Conservation (phyloP, 2,329 filamentous ascomycete genomes). For the Thermothelomyces thermophilus region DNA sequence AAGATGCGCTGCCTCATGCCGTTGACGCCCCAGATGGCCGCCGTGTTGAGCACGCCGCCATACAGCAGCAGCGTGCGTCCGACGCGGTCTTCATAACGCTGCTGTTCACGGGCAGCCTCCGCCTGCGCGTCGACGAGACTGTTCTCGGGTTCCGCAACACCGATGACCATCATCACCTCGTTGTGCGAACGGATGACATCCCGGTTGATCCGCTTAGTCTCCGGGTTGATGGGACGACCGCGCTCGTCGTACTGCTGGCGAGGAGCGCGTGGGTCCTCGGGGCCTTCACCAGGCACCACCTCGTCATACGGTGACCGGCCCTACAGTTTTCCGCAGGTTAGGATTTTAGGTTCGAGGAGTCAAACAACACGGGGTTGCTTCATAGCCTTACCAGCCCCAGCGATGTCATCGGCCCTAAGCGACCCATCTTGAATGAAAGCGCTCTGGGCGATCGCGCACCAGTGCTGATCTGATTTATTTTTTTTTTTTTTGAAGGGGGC, state of each 20-base stretch:
- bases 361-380: background rate
- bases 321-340: constrained; percentile 29
- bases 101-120: constrained; percentile 37
- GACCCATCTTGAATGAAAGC: constrained; percentile 42
- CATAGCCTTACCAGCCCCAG: constrained; percentile 44
- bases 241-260: constrained; percentile 48
- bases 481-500: no score
- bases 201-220: constrained; percentile 48
- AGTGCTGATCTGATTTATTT: background rate
- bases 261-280: constrained; percentile 35
- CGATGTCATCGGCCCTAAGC: constrained; percentile 50
- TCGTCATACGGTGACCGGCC: constrained; percentile 56
- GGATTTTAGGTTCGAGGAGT: constrained; percentile 1
- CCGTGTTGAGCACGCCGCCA: constrained; percentile 35
- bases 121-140: constrained; percentile 33
- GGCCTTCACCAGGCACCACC: constrained; percentile 44
- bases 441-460: background rate
- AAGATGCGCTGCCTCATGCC: constrained; percentile 50
- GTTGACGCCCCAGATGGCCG: constrained; percentile 45
- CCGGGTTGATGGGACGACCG: constrained; percentile 49
- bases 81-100: constrained; percentile 41
- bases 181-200: constrained; percentile 55
- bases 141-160: constrained; percentile 53
- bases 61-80: constrained; percentile 35
- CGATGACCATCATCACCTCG: constrained; percentile 57